Evolutionary conservation across 1,139 yeast genomes (phyloP).

Genomic region (Geotrichum bryndzae): DNA sequence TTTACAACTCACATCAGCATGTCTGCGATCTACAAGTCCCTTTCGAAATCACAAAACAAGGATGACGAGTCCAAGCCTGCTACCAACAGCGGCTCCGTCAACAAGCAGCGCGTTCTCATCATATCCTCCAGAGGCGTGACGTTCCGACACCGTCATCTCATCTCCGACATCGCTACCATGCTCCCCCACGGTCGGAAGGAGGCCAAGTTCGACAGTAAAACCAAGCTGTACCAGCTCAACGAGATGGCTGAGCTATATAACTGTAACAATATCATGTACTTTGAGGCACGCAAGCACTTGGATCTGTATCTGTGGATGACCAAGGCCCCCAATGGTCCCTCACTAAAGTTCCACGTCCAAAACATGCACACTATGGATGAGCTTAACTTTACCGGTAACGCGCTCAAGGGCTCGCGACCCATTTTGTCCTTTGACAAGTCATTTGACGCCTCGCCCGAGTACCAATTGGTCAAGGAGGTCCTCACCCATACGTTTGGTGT

Average conservation of each 20-base stretch:
- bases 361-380: slow-evolving; percentile 96
- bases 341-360: slow-evolving; percentile 87
- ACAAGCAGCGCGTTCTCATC: slow-evolving; percentile 52
- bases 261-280: slow-evolving; percentile 90
- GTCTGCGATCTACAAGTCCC: slow-evolving; percentile 67
- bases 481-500: slow-evolving; percentile 82
- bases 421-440: slow-evolving; percentile 77
- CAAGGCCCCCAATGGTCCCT: slow-evolving; percentile 98
- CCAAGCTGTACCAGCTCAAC: slow-evolving; percentile 78
- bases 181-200: slow-evolving; percentile 96
- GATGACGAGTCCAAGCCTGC: slow-evolving; percentile 32
- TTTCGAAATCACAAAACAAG: slow-evolving; percentile 44
- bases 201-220: slow-evolving; percentile 91
- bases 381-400: slow-evolving; percentile 91
- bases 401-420: slow-evolving; percentile 95
- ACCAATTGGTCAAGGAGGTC: slow-evolving; percentile 74
- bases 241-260: slow-evolving; percentile 96
- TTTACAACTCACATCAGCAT: slow-evolving; percentile 30
- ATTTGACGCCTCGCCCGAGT: slow-evolving; percentile 63
- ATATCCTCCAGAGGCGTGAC: slow-evolving; percentile 92
- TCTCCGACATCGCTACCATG: slow-evolving; percentile 69
- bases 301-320: slow-evolving; percentile 93
- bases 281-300: slow-evolving; percentile 94
- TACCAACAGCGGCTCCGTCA: slow-evolving; percentile 35
- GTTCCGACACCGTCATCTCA: slow-evolving; percentile 84